Evolutionary conservation across 1,284 basidiomycete species (phyloP).

Genomic region (Sporisorium iseilematis-ciliati): DNA sequence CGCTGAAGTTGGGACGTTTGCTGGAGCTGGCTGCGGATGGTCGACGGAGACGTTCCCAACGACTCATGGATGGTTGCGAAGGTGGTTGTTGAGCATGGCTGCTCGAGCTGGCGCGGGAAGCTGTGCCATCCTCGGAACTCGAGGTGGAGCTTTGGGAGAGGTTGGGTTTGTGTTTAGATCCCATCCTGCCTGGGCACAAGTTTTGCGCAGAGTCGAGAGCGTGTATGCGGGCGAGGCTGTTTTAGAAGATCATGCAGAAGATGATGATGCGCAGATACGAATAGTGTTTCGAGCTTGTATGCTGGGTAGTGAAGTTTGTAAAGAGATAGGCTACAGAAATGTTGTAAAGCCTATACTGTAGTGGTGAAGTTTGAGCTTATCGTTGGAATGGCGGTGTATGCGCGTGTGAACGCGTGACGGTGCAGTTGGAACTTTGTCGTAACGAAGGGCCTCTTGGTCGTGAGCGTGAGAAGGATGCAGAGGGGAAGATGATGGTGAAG

Average conservation of each 20-base stretch:
- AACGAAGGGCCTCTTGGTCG: background rate
- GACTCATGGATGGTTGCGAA: conserved; percentile 27
- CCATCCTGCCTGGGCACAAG: conserved; percentile 27
- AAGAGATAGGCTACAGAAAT: background rate
- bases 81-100: conserved; percentile 11
- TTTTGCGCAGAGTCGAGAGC: background rate
- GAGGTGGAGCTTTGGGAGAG: conserved; percentile 45
- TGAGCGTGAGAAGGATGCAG: background rate
- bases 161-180: conserved; percentile 37
- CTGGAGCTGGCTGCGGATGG: conserved; percentile 43
- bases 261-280: background rate
- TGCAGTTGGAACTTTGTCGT: background rate
- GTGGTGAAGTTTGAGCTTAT: conserved; percentile 1
- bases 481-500: conserved; percentile 2
- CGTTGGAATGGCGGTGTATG: conserved; percentile 2
- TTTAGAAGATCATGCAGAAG: conserved; percentile 17
- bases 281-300: background rate
- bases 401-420: background rate
- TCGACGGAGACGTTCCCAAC: conserved; percentile 48
- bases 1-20: conserved; percentile 44
- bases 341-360: background rate
- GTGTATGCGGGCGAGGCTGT: conserved; percentile 20
- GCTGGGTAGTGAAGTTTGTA: background rate
- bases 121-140: conserved; percentile 39
- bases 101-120: conserved; percentile 26